Base-by-base conservation (phyloP, 106 monocot species). In the Posidonia australis region DNA sequence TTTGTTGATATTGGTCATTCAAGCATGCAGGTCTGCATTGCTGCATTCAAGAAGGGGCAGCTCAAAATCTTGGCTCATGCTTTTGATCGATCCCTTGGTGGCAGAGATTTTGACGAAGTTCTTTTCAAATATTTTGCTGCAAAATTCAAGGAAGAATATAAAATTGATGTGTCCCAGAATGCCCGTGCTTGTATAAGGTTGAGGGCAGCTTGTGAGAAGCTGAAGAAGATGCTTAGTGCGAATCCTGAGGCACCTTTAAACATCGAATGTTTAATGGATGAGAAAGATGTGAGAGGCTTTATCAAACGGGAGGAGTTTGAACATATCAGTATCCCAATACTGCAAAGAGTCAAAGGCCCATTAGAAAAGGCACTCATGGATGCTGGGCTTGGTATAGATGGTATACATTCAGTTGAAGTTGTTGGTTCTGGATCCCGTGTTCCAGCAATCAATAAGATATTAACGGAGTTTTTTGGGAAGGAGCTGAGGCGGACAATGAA, bases 401-500 rank as follows among this genome's bases (percentile, higher is more conserved):
- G 74, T 41, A 82, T 92, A 28, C 81, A 86, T 49, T 66, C 72
- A 2, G 86, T 91, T 30, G 90, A 91, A 73, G 86, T 91, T 60
- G 81, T 91, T 62, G 90, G 90, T 11, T 91, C 86, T 6, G 90
- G 90, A 0, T 91, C 90, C n/a, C 77, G 90, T 51, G 78, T 91
- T 28, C 91, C 86, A 9, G 91, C 83, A 30, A 84, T 92, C 44
- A 84, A 79, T 19, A 84, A 52, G 76, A 81, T 86, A 58, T 63
- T 84, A 53, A 75, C 80, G 0, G 77, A 76, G 31, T 79, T 77
- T 47, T 86, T 86, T 55, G 74, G 74, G 20, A 86, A 79, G 62
- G 81, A 86, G 64, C 81, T 83, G 0, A 86, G 83, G 30, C 63
- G 86, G 7, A 86, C 86, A 1, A 83, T 86, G 80, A 92, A 92